Evolutionary conservation across 345 rosid genomes (phyloP), one percentile per base, ranked within the genome.

Genomic region (Salix koriyanagi): DNA sequence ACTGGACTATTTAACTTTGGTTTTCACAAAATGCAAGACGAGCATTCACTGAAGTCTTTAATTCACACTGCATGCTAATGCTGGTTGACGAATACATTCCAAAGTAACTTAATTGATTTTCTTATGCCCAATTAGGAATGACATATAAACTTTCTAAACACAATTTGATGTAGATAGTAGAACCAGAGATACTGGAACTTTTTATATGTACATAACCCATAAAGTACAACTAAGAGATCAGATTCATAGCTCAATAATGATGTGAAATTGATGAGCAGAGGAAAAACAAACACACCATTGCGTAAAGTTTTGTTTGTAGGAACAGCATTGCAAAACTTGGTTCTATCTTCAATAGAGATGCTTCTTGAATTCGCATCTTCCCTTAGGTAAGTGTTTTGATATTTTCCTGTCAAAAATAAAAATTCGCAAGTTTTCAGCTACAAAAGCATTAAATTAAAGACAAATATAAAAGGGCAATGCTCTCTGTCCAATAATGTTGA

Each of bases 271-370:
- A 69, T 28, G 60, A 56, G 28, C 41, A 71, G 30, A 13, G 72
- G 11, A 65, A 78, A 68, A 39, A 52, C 65, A 77, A 48, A 84
- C 86, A 32, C 50, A 91, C 97, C 89, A 84, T 87, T 83, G 50
- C 90, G 89, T 44, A 90, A 76, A 77, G 89, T 82, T 77, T 89
- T 89, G 78, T 79, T 77, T 39, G 67, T n/a, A 44, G 72, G 28
- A 72, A 80, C 56, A 71, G 37, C 79, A 65, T 81, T 79, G 77
- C 80, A 68, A 23, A 65, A 74, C 69, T 76, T 70, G 70, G 61
- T 72, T 69, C 60, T 46, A n/a, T 82, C 77, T 70, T 28, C 39
- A 28, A 19, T 34, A 61, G 81, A 74, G 82, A 64, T 79, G 79
- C 69, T 77, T 9, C 78, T 76, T 73, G 85, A 74, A 76, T 81